Evolutionary conservation across 2,329 filamentous ascomycete genomes (phyloP).

Genomic region (Claviceps africana): DNA sequence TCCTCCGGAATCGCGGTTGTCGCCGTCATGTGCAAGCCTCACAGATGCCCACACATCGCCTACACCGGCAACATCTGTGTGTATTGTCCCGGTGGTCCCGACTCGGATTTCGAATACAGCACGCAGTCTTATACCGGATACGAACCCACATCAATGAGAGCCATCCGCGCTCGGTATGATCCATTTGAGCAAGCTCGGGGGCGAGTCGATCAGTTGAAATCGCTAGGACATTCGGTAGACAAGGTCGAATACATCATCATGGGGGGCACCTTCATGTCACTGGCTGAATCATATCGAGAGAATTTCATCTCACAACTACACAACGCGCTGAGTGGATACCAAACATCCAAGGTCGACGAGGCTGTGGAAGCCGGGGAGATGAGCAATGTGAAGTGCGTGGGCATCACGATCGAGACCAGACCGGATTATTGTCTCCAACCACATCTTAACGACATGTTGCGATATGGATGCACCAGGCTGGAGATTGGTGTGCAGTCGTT

Average conservation of each 20-base stretch:
- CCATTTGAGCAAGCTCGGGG: conserved; percentile 95
- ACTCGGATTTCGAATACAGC: conserved; percentile 98
- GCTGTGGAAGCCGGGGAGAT: conserved; percentile 88
- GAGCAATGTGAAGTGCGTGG: conserved; percentile 95
- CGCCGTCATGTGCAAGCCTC: conserved; percentile 98
- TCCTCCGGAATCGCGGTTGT: conserved; percentile 96
- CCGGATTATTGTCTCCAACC: conserved; percentile 94
- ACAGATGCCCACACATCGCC: conserved; percentile 92
- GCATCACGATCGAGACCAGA: conserved; percentile 94
- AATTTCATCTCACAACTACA: conserved; percentile 92
- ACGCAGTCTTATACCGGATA: conserved; percentile 98
- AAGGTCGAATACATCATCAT: conserved; percentile 99
- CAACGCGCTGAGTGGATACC: conserved; percentile 92
- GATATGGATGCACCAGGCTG: conserved; percentile 91
- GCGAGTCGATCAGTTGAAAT: conserved; percentile 91
- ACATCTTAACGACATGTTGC: conserved; percentile 89
- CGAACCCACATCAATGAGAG: conserved; percentile 95
- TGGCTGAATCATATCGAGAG: conserved; percentile 77
- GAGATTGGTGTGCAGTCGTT: conserved; percentile 93
- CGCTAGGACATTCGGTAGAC: conserved; percentile 89
- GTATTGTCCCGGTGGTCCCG: conserved; percentile 92
- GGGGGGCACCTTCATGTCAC: conserved; percentile 98
- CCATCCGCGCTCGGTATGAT: conserved; percentile 91
- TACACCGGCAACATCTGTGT: conserved; percentile 99
- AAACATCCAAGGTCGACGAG: conserved; percentile 87